Base-by-base conservation (phyloP, 2,329 filamentous ascomycete species). In the Cladosporium velox region DNA sequence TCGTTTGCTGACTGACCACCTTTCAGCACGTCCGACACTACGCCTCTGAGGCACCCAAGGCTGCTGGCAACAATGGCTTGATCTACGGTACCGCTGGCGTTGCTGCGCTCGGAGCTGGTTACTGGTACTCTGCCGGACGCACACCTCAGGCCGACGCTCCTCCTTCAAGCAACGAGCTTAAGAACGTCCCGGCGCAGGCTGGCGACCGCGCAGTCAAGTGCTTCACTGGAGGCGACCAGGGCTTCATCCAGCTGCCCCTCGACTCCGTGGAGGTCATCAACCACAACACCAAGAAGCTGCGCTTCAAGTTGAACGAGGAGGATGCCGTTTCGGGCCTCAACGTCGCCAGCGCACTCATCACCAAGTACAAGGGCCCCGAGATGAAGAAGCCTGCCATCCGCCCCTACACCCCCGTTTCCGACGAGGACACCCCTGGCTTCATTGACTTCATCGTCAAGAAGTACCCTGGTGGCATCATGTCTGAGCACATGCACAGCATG, bases 391-490 rank as follows among this genome's bases (percentile, higher is more conserved):
- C 92, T 38, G 89, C 92, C 12, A 87, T 99, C 70, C 87, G 95
- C 69, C 95, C 95, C 7, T 99, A 99, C 81, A 99, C 95, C 5
- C 94, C 95, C 63, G 87, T 90, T 74, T 96, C 88, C 75, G 93
- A 97, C 76, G 93, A 97, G 80, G 93, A 89, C 67, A 83, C 87
- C 68, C 85, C 86, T 76, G 95, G 95, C 71, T 91, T 89, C 81
- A 77, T 99, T 70, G 94, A 98, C 74, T 88, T 99, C 68, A 79
- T 99, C 62, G 86, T 99, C 76, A 99, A 99, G 86, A 88, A 88
- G 75, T 99, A 99, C 83, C 90, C 91, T 69, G 85, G 89, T 74
- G 95, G 95, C 44, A 90, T 91, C 68, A 98, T 99, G 95, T 96
- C 91, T 70, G 87, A 88, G 71, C 91, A 98, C 82, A 78, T 99